Evolutionary conservation across 2,329 filamentous ascomycete genomes (phyloP), one percentile per base, ranked within the genome.

Genomic region (Fusarium sterilihyphosum): DNA sequence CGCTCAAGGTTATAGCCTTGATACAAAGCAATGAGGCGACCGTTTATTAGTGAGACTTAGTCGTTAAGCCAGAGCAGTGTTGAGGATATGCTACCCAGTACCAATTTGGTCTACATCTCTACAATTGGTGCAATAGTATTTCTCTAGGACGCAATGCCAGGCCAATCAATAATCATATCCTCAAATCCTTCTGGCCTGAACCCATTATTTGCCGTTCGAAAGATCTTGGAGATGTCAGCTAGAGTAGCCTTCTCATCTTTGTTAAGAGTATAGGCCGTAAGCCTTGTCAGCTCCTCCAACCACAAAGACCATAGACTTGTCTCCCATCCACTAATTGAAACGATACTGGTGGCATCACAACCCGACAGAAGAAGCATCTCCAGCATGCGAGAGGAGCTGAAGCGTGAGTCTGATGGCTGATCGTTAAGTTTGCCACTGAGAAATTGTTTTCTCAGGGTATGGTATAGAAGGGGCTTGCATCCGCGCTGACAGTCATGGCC

Each of bases 61-160:
- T 31, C 29, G 29, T 31, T 10, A 10, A 31, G 29, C 29, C 29
- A 31, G 3, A 10, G 29, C 29, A 10, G 8, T 31, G 29, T 31
- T 9, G 29, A 31, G 29, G 10, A 33, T 1, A 13, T 14, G 31
- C 13, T 35, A 16, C 14, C 13, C 0, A 35, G 14, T 35, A 0
- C 33, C 33, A 16, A 35, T 35, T 1, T 17, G 14, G 10, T 8
- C 20, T 14, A 14, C 2, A 22, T 2, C 12, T 22, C 7, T 14
- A 40, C 20, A 4, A 14, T 2, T 1, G 7, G 17, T 29, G 26
- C 17, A 20, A 14, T 31, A 8, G 14, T 29, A 6, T 1, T 5
- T 29, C 12, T 47, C 26, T 31, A 29, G 8, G 22, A 18, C 3
- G 14, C 18, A 47, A 26, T 8, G 18, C 44, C 18, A 47, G 26